These are phyloP conservation scores for Begonia loranthoides DNA, from an alignment of 306 rosid genomes.

Conservation along the genomic window DNA sequence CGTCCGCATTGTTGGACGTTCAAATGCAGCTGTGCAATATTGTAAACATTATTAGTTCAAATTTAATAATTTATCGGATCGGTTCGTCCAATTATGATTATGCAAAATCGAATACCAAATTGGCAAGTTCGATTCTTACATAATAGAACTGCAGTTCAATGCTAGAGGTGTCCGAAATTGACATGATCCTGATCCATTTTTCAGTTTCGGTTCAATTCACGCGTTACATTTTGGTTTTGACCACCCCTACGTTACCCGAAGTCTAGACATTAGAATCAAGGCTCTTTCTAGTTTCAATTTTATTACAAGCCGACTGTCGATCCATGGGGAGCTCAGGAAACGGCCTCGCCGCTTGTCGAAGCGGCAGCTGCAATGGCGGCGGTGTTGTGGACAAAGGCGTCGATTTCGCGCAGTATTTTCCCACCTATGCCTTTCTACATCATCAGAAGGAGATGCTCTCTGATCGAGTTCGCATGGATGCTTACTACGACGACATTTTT, in stretches of 20 bases:
- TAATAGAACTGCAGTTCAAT: too few species aligned
- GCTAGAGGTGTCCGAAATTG: too few species aligned
- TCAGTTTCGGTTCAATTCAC: too few species aligned
- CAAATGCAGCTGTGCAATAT: too few species aligned
- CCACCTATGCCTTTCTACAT: conserved; percentile 80
- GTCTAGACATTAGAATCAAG: conserved; percentile 6
- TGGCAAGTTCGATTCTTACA: too few species aligned
- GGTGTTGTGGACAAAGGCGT: conserved; percentile 56
- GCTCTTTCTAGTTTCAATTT: neutral
- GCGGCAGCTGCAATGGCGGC: conserved; percentile 15
- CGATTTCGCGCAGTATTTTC: conserved; percentile 78
- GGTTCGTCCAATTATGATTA: too few species aligned
- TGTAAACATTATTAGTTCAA: too few species aligned
- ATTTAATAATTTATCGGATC: too few species aligned
- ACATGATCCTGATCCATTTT: too few species aligned
- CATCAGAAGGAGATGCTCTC: conserved; percentile 99
- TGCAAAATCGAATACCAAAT: too few species aligned
- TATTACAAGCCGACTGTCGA: too few species aligned
- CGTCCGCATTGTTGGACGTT: too few species aligned
- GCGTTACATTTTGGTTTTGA: neutral
- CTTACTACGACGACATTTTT: conserved; percentile 69
- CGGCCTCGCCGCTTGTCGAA: conserved; percentile 22
- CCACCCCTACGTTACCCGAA: neutral
- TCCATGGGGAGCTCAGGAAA: conserved; percentile 75
- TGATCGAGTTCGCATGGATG: conserved; percentile 98